phyloP scores from a whole-genome alignment of 148 eudicot species.

The Euryodendron excelsum region DNA sequence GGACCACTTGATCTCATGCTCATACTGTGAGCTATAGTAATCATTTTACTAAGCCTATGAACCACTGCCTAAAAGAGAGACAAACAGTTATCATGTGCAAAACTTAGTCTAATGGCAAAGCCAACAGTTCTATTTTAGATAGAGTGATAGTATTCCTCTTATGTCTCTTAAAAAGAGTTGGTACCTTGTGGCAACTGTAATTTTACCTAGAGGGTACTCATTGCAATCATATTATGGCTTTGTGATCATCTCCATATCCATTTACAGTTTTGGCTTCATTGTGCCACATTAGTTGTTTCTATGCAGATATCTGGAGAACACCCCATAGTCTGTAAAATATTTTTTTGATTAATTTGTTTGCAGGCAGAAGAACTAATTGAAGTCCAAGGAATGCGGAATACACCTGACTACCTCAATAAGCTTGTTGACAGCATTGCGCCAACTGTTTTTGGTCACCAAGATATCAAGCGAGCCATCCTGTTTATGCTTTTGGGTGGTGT shows the following conservation, averaged over 20 bases:
- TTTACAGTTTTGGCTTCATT: background rate
- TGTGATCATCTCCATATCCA: background rate
- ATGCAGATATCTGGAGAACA: background rate
- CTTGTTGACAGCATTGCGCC: conserved; percentile 97
- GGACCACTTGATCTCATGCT: background rate
- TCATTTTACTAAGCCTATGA: background rate
- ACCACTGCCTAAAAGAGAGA: background rate
- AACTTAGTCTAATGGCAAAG: background rate
- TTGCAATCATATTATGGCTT: background rate
- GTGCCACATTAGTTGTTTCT: background rate
- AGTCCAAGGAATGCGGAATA: conserved; percentile 76
- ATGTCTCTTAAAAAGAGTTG: background rate
- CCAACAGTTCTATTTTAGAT: background rate
- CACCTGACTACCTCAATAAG: conserved; percentile 93
- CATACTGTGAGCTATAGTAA: background rate
- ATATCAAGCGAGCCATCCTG: conserved; percentile 91
- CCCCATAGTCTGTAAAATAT: background rate
- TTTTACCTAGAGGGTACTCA: background rate
- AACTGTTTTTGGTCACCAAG: conserved; percentile 94
- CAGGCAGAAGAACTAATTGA: conserved; percentile 84
- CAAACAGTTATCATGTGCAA: background rate
- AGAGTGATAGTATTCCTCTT: background rate
- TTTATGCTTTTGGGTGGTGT: conserved; percentile 98
- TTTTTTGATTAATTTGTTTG: conserved; percentile 8
- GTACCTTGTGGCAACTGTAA: background rate